These are phyloP conservation scores for Graphilbum fragrans DNA, from an alignment of 2,329 filamentous ascomycete genomes.

Conservation along the genomic window DNA sequence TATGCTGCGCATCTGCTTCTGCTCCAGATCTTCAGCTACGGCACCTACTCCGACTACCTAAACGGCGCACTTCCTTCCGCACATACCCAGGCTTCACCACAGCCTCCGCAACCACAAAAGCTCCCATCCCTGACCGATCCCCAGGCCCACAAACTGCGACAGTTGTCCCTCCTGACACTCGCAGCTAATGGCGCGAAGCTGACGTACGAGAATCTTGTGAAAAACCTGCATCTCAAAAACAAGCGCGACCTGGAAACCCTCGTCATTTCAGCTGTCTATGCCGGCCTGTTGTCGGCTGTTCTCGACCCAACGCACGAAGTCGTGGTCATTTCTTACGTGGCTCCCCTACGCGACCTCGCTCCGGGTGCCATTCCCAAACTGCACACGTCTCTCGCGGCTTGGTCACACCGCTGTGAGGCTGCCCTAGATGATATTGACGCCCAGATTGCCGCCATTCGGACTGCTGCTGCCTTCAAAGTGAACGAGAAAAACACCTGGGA, in stretches of 20 bases:
- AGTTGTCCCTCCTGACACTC: slow-evolving; percentile 78
- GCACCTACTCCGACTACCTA: slow-evolving; percentile 69
- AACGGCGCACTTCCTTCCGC: slow-evolving; percentile 4
- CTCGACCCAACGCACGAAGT: slow-evolving; percentile 66
- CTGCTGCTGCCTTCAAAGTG: slow-evolving; percentile 40
- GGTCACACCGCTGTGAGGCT: slow-evolving; percentile 65
- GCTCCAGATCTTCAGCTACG: slow-evolving; percentile 84
- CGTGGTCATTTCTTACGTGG: slow-evolving; percentile 68
- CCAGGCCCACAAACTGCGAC: slow-evolving; percentile 76
- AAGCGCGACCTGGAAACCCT: slow-evolving; percentile 69
- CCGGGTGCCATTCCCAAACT: slow-evolving; percentile 61
- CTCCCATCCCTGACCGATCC: slow-evolving; percentile 59
- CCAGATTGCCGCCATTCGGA: slow-evolving; percentile 57
- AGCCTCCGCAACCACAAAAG: neutral
- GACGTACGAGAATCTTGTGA: slow-evolving; percentile 58
- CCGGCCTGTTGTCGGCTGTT: slow-evolving; percentile 67
- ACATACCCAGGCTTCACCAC: neutral
- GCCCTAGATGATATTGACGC: slow-evolving; percentile 65
- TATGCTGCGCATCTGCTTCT: slow-evolving; percentile 53
- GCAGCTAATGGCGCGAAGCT: slow-evolving; percentile 56
- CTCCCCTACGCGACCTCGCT: slow-evolving; percentile 74
- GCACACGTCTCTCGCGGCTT: slow-evolving; percentile 55
- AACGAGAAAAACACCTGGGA: slow-evolving; percentile 35
- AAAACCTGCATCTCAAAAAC: slow-evolving; percentile 53
- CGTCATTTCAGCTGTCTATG: slow-evolving; percentile 79